Conservation (phyloP, 1,284 basidiomycete species). For the Marasmius tenuissimus region DNA sequence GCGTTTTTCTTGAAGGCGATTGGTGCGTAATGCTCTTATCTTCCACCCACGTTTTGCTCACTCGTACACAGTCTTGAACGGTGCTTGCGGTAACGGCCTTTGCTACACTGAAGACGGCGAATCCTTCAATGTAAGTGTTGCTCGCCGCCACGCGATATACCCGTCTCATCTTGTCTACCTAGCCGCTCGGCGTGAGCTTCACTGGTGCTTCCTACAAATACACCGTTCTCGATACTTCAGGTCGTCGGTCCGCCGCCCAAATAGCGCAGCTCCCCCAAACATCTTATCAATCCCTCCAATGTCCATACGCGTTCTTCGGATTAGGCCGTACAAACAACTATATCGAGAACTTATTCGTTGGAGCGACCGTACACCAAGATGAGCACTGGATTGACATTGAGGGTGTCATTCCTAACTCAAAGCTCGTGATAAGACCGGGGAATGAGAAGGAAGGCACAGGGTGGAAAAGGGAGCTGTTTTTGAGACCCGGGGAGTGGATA, state of each 20-base stretch:
- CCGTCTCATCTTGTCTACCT: slow-evolving; percentile 10
- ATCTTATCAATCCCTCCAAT: slow-evolving; percentile 84
- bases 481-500: slow-evolving; percentile 96
- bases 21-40: slow-evolving; percentile 44
- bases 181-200: slow-evolving; percentile 94
- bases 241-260: slow-evolving; percentile 87
- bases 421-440: slow-evolving; percentile 92
- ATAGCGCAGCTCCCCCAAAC: slow-evolving; percentile 94
- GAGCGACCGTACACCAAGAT: slow-evolving; percentile 73
- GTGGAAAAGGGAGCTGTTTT: slow-evolving; percentile 91
- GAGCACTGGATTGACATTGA: slow-evolving; percentile 89
- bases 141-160: neutral
- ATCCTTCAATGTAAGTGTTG: slow-evolving; percentile 66
- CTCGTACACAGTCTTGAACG: slow-evolving; percentile 74
- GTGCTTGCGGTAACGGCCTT: slow-evolving; percentile 83
- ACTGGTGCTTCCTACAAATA: slow-evolving; percentile 97
- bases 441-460: slow-evolving; percentile 42
- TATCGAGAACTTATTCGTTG: slow-evolving; percentile 95
- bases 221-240: slow-evolving; percentile 93
- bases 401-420: slow-evolving; percentile 96
- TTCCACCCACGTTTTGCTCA: neutral
- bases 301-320: slow-evolving; percentile 95
- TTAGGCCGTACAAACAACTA: slow-evolving; percentile 99
- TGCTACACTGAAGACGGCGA: slow-evolving; percentile 67
- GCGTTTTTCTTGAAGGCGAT: slow-evolving; percentile 98